Evolutionary conservation across 352 stramenopile species (phyloP).

Genomic region (Aphanomyces euteiches): DNA sequence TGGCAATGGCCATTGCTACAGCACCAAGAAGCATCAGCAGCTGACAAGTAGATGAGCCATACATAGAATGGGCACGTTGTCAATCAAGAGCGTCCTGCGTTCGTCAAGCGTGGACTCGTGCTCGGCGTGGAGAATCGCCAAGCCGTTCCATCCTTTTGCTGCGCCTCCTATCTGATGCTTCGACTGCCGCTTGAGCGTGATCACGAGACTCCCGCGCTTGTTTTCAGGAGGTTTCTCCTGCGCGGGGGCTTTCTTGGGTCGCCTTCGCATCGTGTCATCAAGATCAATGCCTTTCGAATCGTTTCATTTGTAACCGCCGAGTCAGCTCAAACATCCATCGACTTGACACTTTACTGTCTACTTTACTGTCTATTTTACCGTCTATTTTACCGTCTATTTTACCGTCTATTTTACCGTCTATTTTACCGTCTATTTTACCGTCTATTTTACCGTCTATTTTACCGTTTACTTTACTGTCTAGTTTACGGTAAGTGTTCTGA

Average conservation of each 20-base stretch:
- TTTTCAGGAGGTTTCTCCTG: not conserved
- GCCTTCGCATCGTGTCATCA: slow-evolving; percentile 7
- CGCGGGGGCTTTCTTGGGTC: not conserved
- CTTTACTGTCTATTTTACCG: no score
- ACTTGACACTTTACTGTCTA: no score
- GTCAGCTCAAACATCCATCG: no score
- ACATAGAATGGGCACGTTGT: slow-evolving; percentile 49
- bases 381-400: no score
- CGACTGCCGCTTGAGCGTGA: not conserved
- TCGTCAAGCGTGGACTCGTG: slow-evolving; percentile 32
- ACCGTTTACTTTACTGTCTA: no score
- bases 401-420: no score
- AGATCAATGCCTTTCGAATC: not conserved
- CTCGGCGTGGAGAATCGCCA: slow-evolving; percentile 1
- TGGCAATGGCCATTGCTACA: slow-evolving; percentile 16
- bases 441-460: no score
- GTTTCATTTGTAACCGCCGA: no score
- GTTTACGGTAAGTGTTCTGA: no score
- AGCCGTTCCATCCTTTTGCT: slow-evolving; percentile 1
- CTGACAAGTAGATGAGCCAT: not conserved
- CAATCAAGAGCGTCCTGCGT: slow-evolving; percentile 49
- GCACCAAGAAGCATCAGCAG: slow-evolving; percentile 20
- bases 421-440: no score
- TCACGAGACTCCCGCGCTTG: slow-evolving; percentile 15
- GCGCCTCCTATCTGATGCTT: not conserved